phyloP scores from a whole-genome alignment of 1,284 basidiomycete genomes.

The Trametes hirsuta region DNA sequence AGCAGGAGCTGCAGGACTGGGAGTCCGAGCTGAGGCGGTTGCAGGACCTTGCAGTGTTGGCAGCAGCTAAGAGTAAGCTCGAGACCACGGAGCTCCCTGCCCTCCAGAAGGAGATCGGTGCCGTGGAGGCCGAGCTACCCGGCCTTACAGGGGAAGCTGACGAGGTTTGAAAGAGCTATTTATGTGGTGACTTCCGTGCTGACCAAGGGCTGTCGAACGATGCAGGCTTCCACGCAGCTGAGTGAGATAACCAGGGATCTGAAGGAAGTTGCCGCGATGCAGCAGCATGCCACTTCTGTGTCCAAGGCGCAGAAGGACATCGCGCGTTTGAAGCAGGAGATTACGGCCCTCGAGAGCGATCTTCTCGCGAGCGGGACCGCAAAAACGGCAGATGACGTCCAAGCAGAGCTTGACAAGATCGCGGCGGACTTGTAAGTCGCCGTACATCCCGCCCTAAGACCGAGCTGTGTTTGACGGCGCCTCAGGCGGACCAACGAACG shows the following conservation, averaged over 20 bases:
- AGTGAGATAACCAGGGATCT: conserved; percentile 53
- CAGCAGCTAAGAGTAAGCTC: conserved; percentile 56
- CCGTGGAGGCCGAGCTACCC: conserved; percentile 57
- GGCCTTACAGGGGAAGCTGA: conserved; percentile 56
- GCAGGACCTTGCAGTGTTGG: conserved; percentile 60
- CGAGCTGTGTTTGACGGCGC: background rate
- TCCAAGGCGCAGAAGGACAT: conserved; percentile 68
- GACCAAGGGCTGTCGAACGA: background rate
- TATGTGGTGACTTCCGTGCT: background rate
- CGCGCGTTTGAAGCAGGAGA: conserved; percentile 66
- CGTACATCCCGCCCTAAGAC: background rate
- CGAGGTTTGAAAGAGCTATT: conserved; percentile 43
- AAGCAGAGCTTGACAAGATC: conserved; percentile 70
- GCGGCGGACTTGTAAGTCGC: conserved; percentile 66
- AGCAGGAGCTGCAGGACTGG: conserved; percentile 64
- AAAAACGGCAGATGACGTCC: conserved; percentile 85
- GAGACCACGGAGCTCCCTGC: conserved; percentile 65
- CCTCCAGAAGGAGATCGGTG: conserved; percentile 66
- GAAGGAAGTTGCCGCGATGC: conserved; percentile 68
- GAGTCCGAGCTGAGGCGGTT: conserved; percentile 59
- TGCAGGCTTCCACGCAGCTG: conserved; percentile 52
- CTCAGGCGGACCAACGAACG: conserved; percentile 71
- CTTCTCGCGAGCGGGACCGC: conserved; percentile 74
- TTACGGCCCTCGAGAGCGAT: conserved; percentile 68
- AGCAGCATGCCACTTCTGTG: conserved; percentile 67